A percentile compares a stretch with the other conserved stretches of the same genome.
These are phyloP conservation scores for Casaregolazyma lundiana DNA, from an alignment of 1,139 yeast genomes.

Conservation along the genomic window DNA sequence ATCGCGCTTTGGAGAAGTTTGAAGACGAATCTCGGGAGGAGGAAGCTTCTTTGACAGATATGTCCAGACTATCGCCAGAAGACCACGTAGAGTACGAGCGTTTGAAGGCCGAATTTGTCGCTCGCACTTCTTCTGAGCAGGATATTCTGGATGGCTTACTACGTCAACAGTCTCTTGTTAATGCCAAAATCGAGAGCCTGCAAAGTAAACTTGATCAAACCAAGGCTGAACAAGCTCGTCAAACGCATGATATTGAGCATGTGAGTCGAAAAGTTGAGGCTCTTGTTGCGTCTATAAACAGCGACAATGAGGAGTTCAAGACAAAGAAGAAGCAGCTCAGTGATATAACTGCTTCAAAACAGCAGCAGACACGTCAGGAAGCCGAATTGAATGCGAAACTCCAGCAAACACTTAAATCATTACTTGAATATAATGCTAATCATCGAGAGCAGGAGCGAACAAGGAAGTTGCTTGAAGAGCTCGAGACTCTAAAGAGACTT, in stretches of 20 bases:
- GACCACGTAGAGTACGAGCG: conserved; percentile 57
- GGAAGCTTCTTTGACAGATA: conserved; percentile 21
- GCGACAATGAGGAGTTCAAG: conserved; percentile 32
- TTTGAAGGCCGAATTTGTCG: conserved; percentile 50
- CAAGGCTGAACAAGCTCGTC: conserved; percentile 18
- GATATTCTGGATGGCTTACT: conserved; percentile 24
- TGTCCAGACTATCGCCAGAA: conserved; percentile 40
- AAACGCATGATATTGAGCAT: conserved; percentile 35
- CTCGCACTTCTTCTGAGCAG: conserved; percentile 28
- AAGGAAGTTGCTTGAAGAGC: conserved; percentile 64
- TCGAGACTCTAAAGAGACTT: conserved; percentile 58
- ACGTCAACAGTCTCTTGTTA: conserved; percentile 27
- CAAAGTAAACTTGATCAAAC: conserved; percentile 28
- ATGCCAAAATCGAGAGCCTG: conserved; percentile 26
- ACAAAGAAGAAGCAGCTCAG: conserved; percentile 43
- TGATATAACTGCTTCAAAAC: conserved; percentile 43
- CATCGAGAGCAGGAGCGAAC: conserved; percentile 74
- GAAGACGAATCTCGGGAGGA: conserved; percentile 38
- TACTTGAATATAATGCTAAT: conserved; percentile 70
- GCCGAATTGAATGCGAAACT: conserved; percentile 58
- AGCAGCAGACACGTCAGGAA: conserved; percentile 46
- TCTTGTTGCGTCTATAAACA: conserved; percentile 26
- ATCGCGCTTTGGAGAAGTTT: conserved; percentile 42
- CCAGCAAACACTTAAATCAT: conserved; percentile 53
- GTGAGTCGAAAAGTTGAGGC: conserved; percentile 17